Percentiles rank a stretch among this genome's conserved stretches.
These are phyloP conservation scores for Torulaspora microellipsoides DNA, from an alignment of 805 yeast genomes.

Conservation along the genomic window DNA sequence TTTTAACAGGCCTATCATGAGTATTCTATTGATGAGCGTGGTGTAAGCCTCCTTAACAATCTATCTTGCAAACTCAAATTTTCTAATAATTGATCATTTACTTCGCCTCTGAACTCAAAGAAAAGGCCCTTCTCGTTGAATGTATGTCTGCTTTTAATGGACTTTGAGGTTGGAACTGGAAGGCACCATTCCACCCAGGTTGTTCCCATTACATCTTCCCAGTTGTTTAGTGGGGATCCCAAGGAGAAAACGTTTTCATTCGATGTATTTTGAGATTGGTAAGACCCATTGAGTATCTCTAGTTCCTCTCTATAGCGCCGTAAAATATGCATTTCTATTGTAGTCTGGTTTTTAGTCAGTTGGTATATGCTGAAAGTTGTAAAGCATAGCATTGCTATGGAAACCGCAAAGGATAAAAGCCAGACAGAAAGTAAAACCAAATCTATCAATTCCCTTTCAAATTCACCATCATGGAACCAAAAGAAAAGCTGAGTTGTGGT, in stretches of 20 bases:
- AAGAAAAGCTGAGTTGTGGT: slow-evolving; percentile 42
- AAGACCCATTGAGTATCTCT: slow-evolving; percentile 29
- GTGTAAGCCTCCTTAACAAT: slow-evolving; percentile 29
- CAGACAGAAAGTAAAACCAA: slow-evolving; percentile 58
- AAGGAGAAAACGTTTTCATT: slow-evolving; percentile 72
- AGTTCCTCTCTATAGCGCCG: slow-evolving; percentile 44
- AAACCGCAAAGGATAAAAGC: slow-evolving; percentile 48
- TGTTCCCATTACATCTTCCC: slow-evolving; percentile 71
- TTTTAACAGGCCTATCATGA: background rate
- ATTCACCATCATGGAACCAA: slow-evolving; percentile 44
- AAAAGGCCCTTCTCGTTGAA: slow-evolving; percentile 46
- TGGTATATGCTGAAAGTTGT: slow-evolving; percentile 54
- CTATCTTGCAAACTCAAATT: slow-evolving; percentile 30
- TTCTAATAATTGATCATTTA: slow-evolving; percentile 41
- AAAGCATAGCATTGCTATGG: slow-evolving; percentile 55
- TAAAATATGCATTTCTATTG: slow-evolving; percentile 68
- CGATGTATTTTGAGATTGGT: slow-evolving; percentile 40
- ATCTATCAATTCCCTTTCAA: slow-evolving; percentile 43
- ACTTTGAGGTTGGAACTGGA: slow-evolving; percentile 42
- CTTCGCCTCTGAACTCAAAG: slow-evolving; percentile 35
- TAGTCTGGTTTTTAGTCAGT: slow-evolving; percentile 62
- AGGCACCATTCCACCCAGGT: slow-evolving; percentile 63
- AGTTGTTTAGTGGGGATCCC: slow-evolving; percentile 54
- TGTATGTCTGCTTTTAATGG: slow-evolving; percentile 26
- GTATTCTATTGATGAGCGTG: slow-evolving; percentile 27